Base-by-base conservation (phyloP, 345 rosid genomes). In the Populus nigra region DNA sequence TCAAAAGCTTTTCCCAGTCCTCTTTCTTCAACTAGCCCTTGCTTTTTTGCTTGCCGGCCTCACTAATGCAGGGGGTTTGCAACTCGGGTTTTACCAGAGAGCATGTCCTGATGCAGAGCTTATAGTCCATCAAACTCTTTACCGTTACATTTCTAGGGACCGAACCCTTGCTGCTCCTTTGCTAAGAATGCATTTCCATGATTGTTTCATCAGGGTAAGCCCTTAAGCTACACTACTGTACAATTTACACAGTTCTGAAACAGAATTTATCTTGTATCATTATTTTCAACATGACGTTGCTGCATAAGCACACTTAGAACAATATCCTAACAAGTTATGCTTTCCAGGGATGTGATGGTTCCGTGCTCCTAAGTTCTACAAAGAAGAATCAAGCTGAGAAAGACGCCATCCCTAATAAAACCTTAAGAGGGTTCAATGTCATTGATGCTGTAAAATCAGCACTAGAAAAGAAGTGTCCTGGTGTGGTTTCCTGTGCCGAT, bases 271-370 rank as follows among this genome's bases (percentile, higher is more conserved):
- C 35, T 33, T 33, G 35, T 33, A 33, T 33, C 35, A 33, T 33
- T 33, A 33, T 33, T 33, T 33, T 33, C 5, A 33, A 33, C 36
- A 33, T 33, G 5, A 33, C 36, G 36, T 33, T 33, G 36, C 36
- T 33, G 36, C 36, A 33, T 33, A 33, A 33, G 36, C 36, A 33
- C 36, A 33, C 36, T 0, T 33, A 33, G 36, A 33, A 33, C 36
- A 33, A 33, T 33, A 27, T 25, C 66, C 66, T 50, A 50, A 61
- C 77, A 63, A 10, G 8, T 75, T 8, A 15, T 23, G 36, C 8
- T 73, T 68, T 22, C 73, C 73, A 87, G 92, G 92, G 92, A 71
- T 89, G 92, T 77, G 92, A 89, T 49, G 92, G 79, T 36, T 89
- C 92, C 2, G 61, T 89, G 74, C 90, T 89, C 5, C 47, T 89